Conservation (phyloP, 2,329 filamentous ascomycete species). For the Microcyclospora tardicrescens region DNA sequence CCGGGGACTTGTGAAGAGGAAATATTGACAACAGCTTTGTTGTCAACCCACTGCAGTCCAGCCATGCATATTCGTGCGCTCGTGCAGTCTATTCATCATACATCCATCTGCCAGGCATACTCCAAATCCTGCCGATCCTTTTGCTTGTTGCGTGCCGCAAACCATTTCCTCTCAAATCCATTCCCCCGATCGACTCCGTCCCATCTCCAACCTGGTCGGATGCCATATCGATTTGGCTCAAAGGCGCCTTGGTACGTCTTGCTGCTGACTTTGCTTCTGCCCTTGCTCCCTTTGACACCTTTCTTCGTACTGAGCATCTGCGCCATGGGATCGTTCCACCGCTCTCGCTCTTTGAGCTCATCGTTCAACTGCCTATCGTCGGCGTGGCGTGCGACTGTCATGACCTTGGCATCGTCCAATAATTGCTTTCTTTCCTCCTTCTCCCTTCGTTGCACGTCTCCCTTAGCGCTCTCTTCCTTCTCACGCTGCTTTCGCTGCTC, state of each 20-base stretch:
- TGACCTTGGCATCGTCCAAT: conserved; percentile 67
- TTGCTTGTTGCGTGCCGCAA: conserved; percentile 69
- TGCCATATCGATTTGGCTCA: conserved; percentile 85
- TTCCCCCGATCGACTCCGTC: conserved; percentile 91
- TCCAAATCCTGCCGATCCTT: conserved; percentile 67
- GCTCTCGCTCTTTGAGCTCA: conserved; percentile 58
- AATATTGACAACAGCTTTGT: conserved; percentile 37
- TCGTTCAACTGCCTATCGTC: conserved; percentile 80
- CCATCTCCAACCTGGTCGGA: conserved; percentile 85
- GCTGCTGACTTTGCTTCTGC: conserved; percentile 35
- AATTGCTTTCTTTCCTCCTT: conserved; percentile 51
- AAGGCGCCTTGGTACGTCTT: conserved; percentile 63
- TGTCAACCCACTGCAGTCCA: not conserved
- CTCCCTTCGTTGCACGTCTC: conserved; percentile 68
- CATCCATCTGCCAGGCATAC: conserved; percentile 95
- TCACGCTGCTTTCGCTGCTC: conserved; percentile 50
- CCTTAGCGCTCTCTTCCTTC: conserved; percentile 59
- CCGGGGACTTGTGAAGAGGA: conserved; percentile 70
- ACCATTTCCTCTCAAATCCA: conserved; percentile 87
- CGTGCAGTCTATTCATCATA: conserved; percentile 41
- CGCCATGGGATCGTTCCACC: conserved; percentile 93
- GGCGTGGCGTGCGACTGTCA: conserved; percentile 65
- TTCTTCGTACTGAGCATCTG: conserved; percentile 54
- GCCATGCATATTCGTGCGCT: no score
- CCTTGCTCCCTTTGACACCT: conserved; percentile 37